Conservation (phyloP, 495 filamentous ascomycete genomes). For the Talaromyces stipitatus region DNA sequence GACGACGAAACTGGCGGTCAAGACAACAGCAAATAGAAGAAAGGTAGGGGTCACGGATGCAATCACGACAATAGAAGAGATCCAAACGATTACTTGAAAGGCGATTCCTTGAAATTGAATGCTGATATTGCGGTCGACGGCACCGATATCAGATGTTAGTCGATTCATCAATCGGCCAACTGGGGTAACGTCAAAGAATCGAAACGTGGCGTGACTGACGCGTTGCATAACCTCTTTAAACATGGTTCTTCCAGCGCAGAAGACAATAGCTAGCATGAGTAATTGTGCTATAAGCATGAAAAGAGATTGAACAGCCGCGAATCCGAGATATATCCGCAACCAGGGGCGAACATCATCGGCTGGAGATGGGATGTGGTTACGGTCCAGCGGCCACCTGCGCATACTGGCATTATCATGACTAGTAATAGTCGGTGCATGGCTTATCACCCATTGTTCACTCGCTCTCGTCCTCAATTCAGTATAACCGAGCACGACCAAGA, state of each 20-base stretch:
- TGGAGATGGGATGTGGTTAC: slow-evolving; percentile 49
- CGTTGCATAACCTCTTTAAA: slow-evolving; percentile 60
- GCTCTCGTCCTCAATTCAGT: not conserved
- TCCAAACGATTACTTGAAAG: slow-evolving; percentile 58
- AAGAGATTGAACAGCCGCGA: slow-evolving; percentile 52
- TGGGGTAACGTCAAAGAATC: slow-evolving; percentile 81
- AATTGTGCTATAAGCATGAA: slow-evolving; percentile 45
- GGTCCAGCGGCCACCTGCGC: slow-evolving; percentile 1
- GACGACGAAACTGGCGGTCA: slow-evolving; percentile 55
- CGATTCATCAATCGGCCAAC: slow-evolving; percentile 82
- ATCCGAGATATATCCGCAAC: slow-evolving; percentile 56
- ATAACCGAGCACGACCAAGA: slow-evolving; percentile 9
- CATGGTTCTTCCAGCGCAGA: slow-evolving; percentile 62
- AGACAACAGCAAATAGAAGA: slow-evolving; percentile 56
- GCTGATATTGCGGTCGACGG: slow-evolving; percentile 72
- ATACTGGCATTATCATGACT: slow-evolving; percentile 33
- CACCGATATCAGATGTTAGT: slow-evolving; percentile 76
- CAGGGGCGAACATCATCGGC: slow-evolving; percentile 62
- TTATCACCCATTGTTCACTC: not conserved
- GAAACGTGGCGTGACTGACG: slow-evolving; percentile 72
- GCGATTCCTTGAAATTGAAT: slow-evolving; percentile 57
- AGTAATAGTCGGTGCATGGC: not conserved
- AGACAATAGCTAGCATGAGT: slow-evolving; percentile 62
- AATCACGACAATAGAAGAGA: slow-evolving; percentile 65
- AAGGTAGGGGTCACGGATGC: slow-evolving; percentile 67